Evolutionary conservation across 2,329 filamentous ascomycete species (phyloP), one percentile per base, ranked within the genome.

Genomic region (Coniochaeta sp.): DNA sequence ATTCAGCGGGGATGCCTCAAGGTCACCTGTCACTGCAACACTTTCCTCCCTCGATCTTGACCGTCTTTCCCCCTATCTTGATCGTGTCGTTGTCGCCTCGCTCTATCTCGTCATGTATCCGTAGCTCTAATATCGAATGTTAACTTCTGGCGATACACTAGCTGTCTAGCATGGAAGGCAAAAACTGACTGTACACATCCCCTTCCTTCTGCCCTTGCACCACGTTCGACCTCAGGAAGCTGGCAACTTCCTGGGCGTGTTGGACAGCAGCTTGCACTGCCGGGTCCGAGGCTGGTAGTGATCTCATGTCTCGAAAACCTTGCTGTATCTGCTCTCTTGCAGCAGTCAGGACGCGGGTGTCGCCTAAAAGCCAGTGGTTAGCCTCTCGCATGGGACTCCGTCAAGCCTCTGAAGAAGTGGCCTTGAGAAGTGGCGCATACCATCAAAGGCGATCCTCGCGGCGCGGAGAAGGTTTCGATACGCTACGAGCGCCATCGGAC

Each of bases 41-140:
- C 58, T 66, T 72, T 62, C 70, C 70, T n/a, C 67, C 68, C 54
- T 69, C 71, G 12, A 70, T 66, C 57, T 65, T 74, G 62, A 70
- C 59, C 11, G 64, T 70, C 59, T 68, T 72, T 62, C 76, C 79
- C 2, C 81, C 81, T 58, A 85, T 79, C 75, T 93, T 96, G 68
- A 97, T 85, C 36, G 88, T 90, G 67, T 97, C 92, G 71, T 99
- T 99, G 75, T 98, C 90, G 59, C 95, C 92, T 65, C 91, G 82
- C 74, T 99, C 93, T 33, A 89, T 99, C 65, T 96, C 79, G 63
- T 96, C 84, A 73, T 98, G 95, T 75, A 99, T 97, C 58, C 88
- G 83, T 61, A 98, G 77, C 71, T 89, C 92, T 97, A 66, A 12
- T 16, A 8, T 14, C 52, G 34, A n/a, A 14, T 19, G 52, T 55